These are phyloP conservation scores for Platanus orientalis DNA, from an alignment of 164 flowering plant species.

Conservation along the genomic window DNA sequence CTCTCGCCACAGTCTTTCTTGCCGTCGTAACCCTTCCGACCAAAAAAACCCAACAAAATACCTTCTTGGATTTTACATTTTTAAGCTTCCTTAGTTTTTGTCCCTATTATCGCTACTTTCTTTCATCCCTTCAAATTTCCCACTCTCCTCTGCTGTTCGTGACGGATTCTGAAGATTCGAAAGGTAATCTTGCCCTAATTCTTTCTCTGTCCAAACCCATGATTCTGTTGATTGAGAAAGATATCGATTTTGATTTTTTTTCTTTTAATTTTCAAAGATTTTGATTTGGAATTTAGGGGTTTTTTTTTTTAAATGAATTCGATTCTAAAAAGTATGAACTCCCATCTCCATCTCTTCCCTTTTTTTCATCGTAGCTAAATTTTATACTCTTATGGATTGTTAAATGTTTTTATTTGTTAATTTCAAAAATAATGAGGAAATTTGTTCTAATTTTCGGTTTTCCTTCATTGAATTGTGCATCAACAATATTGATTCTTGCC, in stretches of 20 bases:
- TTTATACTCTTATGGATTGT: too few relatives aligned
- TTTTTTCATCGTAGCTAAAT: too few relatives aligned
- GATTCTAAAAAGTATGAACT: too few relatives aligned
- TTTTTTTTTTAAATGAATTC: neutral
- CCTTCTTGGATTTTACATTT: neutral
- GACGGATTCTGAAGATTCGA: too few relatives aligned
- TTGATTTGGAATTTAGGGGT: neutral
- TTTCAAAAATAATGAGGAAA: neutral
- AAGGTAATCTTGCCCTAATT: neutral
- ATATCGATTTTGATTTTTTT: too few relatives aligned
- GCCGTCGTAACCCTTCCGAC: neutral
- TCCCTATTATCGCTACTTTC: neutral
- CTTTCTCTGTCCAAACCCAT: too few relatives aligned
- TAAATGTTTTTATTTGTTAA: too few relatives aligned
- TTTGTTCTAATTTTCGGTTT: too few relatives aligned
- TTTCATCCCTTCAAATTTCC: neutral
- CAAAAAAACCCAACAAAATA: neutral
- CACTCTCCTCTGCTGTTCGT: neutral
- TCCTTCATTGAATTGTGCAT: neutral
- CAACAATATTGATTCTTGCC: neutral
- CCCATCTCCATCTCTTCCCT: too few relatives aligned
- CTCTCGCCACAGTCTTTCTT: constrained; percentile 1
- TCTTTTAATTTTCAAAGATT: neutral
- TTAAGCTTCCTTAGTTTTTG: neutral
- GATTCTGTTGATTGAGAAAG: neutral